phyloP scores from a whole-genome alignment of 495 filamentous ascomycete species.

The Neurospora africana region DNA sequence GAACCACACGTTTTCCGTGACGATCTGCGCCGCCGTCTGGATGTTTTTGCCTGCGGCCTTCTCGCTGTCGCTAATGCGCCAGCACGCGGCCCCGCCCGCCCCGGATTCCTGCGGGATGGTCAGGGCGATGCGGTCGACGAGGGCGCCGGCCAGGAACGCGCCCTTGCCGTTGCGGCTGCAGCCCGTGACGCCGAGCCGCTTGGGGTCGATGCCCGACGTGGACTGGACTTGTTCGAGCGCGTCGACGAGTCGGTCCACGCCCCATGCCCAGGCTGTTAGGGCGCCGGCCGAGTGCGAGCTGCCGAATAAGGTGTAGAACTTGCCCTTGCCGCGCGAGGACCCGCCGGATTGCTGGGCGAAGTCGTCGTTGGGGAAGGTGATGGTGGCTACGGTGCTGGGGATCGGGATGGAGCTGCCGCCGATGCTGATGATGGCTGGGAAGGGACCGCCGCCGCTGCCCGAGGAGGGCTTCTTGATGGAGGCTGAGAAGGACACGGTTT shows the following conservation, averaged over 20 bases:
- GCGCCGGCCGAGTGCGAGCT: slow-evolving; percentile 39
- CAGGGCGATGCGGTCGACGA: slow-evolving; percentile 42
- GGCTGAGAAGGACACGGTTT: slow-evolving; percentile 36
- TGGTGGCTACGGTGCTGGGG: slow-evolving; percentile 35
- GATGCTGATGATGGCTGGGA: slow-evolving; percentile 41
- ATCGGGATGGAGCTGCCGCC: slow-evolving; percentile 38
- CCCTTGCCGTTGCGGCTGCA: slow-evolving; percentile 49
- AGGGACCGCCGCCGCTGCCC: slow-evolving; percentile 29
- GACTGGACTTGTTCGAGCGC: slow-evolving; percentile 37
- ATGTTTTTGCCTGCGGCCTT: slow-evolving; percentile 40
- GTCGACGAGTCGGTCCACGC: slow-evolving; percentile 43
- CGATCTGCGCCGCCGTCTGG: slow-evolving; percentile 41
- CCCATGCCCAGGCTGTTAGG: slow-evolving; percentile 44
- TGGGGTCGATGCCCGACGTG: slow-evolving; percentile 38
- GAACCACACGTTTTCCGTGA: slow-evolving; percentile 46
- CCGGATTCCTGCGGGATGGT: slow-evolving; percentile 47
- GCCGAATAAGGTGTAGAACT: slow-evolving; percentile 44
- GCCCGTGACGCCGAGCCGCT: slow-evolving; percentile 39
- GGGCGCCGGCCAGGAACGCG: slow-evolving; percentile 39
- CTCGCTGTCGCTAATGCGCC: slow-evolving; percentile 40
- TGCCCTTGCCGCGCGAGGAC: slow-evolving; percentile 33
- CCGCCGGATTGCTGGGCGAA: slow-evolving; percentile 31
- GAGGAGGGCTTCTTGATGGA: slow-evolving; percentile 33
- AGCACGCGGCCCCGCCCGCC: slow-evolving; percentile 42
- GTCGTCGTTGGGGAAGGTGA: slow-evolving; percentile 41